A percentile compares a stretch with the other conserved stretches of the same genome.
Evolutionary conservation across 179 eudicot genomes (phyloP).

Genomic region (Patellifolia procumbens): DNA sequence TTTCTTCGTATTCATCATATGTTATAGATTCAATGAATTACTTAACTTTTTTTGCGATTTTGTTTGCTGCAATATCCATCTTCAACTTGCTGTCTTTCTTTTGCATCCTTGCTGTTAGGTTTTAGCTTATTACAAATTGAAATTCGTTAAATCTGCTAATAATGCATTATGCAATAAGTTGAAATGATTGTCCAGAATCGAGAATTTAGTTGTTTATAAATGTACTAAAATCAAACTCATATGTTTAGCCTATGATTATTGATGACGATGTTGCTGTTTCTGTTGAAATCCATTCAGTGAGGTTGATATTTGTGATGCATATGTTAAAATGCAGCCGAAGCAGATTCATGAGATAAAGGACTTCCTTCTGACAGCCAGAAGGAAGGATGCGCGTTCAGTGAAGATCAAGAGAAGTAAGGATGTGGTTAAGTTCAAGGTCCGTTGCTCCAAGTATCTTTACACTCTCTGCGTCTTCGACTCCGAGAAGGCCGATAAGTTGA

Average conservation of each 20-base stretch:
- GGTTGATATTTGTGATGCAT: background rate
- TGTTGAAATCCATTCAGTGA: background rate
- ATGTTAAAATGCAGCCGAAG: slow-evolving; percentile 39
- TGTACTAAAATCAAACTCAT: too few relatives aligned
- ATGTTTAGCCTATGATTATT: background rate
- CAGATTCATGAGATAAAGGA: slow-evolving; percentile 60
- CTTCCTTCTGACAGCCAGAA: slow-evolving; percentile 54
- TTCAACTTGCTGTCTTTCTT: background rate
- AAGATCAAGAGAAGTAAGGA: slow-evolving; percentile 53
- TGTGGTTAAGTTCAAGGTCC: slow-evolving; percentile 55
- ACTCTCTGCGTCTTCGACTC: slow-evolving; percentile 47
- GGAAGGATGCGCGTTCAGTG: slow-evolving; percentile 52
- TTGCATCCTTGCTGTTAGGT: background rate
- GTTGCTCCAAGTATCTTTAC: slow-evolving; percentile 58
- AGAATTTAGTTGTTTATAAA: too few relatives aligned
- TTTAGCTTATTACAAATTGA: background rate
- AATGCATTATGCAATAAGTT: background rate
- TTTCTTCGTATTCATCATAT: too few relatives aligned
- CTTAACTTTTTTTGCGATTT: background rate
- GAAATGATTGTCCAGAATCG: background rate
- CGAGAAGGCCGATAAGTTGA: slow-evolving; percentile 54
- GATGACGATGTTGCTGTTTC: background rate
- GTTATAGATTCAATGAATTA: too few relatives aligned
- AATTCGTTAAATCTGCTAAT: background rate
- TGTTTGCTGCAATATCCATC: background rate